A percentile compares a stretch with the other conserved stretches of the same genome.
phyloP scores from a whole-genome alignment of 2,329 filamentous ascomycete genomes.

The Fusarium pininemorale region DNA sequence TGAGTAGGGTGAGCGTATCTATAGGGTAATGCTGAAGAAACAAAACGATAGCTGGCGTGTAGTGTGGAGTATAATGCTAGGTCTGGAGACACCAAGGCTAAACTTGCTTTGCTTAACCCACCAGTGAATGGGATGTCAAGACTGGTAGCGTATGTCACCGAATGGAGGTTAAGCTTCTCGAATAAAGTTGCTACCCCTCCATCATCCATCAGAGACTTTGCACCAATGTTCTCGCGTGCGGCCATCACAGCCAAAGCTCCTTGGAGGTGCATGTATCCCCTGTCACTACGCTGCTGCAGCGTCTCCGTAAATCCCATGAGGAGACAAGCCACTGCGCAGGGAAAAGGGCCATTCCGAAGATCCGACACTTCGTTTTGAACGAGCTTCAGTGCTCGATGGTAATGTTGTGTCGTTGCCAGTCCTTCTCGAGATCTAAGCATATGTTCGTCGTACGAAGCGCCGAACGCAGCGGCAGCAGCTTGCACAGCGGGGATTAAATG shows the following conservation, averaged over 20 bases:
- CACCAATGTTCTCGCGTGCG: fast-evolving
- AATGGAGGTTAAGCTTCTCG: slow-evolving; percentile 23
- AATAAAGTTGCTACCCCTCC: background rate
- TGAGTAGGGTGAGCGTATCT: background rate
- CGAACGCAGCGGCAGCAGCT: slow-evolving; percentile 16
- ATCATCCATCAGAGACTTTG: background rate
- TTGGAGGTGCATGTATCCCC: slow-evolving; percentile 14
- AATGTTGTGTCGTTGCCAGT: background rate
- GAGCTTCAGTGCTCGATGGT: slow-evolving; percentile 1
- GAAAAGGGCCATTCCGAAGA: background rate
- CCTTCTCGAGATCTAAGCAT: background rate
- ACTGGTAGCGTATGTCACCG: slow-evolving; percentile 8
- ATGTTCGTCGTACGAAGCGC: slow-evolving; percentile 17
- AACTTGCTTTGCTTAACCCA: fast-evolving
- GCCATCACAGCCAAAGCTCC: slow-evolving; percentile 14
- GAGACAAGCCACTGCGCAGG: slow-evolving; percentile 12
- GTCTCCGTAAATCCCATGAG: slow-evolving; percentile 13
- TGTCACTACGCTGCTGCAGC: slow-evolving; percentile 15
- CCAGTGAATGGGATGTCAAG: background rate
- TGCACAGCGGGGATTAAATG: slow-evolving; percentile 13
- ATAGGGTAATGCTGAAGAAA: background rate
- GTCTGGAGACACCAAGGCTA: background rate
- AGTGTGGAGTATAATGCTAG: background rate
- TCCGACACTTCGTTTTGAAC: slow-evolving; percentile 1
- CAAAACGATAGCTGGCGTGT: slow-evolving; percentile 16